Evolutionary conservation across 1,284 basidiomycete species (phyloP).

Genomic region (Ustilago bromivora): DNA sequence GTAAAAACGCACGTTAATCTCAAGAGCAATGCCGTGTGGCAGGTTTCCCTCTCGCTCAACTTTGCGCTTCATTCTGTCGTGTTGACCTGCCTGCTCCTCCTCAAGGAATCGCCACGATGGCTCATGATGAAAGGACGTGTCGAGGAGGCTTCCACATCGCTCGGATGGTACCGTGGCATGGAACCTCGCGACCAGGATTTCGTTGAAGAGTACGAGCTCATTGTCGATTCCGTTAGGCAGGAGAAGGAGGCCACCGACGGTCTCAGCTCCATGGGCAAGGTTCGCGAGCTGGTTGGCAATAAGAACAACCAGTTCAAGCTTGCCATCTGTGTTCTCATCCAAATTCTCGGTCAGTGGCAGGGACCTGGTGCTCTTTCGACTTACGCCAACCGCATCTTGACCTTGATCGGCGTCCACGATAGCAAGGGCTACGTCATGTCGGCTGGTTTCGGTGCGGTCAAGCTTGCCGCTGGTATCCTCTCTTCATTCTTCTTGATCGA

Average conservation of each 20-base stretch:
- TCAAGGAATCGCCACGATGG: conserved; percentile 84
- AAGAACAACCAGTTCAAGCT: conserved; percentile 56
- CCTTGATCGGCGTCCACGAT: conserved; percentile 42
- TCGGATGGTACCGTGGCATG: conserved; percentile 69
- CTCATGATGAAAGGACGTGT: conserved; percentile 79
- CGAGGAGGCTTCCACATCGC: conserved; percentile 75
- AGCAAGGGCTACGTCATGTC: conserved; percentile 46
- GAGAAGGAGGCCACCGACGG: conserved; percentile 45
- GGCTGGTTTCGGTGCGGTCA: conserved; percentile 49
- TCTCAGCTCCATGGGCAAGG: conserved; percentile 32
- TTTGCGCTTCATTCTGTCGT: conserved; percentile 65
- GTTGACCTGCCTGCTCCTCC: conserved; percentile 71
- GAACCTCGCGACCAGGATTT: conserved; percentile 35
- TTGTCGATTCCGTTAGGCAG: conserved; percentile 38
- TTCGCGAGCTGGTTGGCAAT: conserved; percentile 33
- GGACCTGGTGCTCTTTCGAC: conserved; percentile 51
- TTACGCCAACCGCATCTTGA: conserved; percentile 50
- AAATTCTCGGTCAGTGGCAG: conserved; percentile 48
- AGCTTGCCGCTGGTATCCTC: conserved; percentile 47
- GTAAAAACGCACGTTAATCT: conserved; percentile 32
- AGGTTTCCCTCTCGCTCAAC: conserved; percentile 41
- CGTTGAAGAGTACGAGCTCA: conserved; percentile 46
- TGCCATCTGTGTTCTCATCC: conserved; percentile 36
- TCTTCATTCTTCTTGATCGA: conserved; percentile 54
- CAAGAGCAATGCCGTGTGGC: conserved; percentile 34